Evolutionary conservation across 129 eudicot genomes (phyloP).

Genomic region (Flaveria bidentis): DNA sequence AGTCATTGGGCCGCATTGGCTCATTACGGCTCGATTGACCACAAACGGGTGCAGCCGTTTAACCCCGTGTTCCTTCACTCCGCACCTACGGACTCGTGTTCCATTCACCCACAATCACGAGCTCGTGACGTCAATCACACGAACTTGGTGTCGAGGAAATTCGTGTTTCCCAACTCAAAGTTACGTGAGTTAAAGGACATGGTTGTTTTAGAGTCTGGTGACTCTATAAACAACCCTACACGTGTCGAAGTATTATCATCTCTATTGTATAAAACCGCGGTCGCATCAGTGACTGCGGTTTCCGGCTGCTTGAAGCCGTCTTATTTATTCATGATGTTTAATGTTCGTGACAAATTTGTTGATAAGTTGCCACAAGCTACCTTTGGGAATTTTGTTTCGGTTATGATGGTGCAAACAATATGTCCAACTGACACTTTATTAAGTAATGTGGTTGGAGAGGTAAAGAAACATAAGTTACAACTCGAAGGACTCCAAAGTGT

Average conservation of each 20-base stretch:
- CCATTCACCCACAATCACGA: too few species aligned
- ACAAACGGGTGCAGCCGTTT: not conserved
- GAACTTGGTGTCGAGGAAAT: not conserved
- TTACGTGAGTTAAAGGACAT: not conserved
- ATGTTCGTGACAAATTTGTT: not conserved
- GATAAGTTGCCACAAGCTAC: not conserved
- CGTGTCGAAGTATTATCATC: not conserved
- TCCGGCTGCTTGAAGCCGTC: too few species aligned
- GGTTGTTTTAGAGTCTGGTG: not conserved
- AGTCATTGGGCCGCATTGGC: constrained; percentile 5
- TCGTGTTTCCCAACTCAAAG: constrained; percentile 5
- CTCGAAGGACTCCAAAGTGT: not conserved
- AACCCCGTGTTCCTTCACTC: not conserved
- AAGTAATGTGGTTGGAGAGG: not conserved
- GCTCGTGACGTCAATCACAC: not conserved
- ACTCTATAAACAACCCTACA: not conserved
- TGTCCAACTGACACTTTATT: not conserved
- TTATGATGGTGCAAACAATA: not conserved
- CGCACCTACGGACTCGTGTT: not conserved
- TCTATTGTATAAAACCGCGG: constrained; percentile 5
- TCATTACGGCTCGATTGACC: not conserved
- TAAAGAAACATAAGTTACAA: not conserved
- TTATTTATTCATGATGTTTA: not conserved
- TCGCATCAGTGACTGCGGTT: not conserved
- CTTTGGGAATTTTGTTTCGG: not conserved